A percentile compares a stretch with the other conserved stretches of the same genome.
phyloP scores from a whole-genome alignment of 2,329 filamentous ascomycete species.

The Tolypocladium cylindrosporum region DNA sequence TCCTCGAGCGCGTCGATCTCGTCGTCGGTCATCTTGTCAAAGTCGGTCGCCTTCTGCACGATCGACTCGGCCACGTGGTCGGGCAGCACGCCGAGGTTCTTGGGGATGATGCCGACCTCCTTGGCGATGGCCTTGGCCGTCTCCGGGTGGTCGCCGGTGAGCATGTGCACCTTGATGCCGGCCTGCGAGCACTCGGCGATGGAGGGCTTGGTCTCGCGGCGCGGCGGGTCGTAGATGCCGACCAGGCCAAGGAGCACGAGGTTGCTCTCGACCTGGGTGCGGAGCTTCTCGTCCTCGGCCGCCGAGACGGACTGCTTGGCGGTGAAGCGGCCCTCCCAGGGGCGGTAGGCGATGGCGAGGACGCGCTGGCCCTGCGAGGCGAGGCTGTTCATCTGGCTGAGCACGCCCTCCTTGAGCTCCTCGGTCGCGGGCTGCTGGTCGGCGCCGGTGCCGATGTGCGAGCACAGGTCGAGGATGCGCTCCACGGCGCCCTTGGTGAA shows the following conservation, averaged over 20 bases:
- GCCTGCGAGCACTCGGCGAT: slow-evolving; percentile 62
- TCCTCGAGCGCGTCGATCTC: slow-evolving; percentile 69
- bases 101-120: slow-evolving; percentile 68
- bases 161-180: slow-evolving; percentile 73
- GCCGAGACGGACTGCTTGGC: slow-evolving; percentile 21
- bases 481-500: slow-evolving; percentile 56
- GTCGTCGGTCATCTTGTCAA: slow-evolving; percentile 65
- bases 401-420: slow-evolving; percentile 37
- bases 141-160: slow-evolving; percentile 72
- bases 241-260: slow-evolving; percentile 72
- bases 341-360: slow-evolving; percentile 58
- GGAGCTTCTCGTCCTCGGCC: slow-evolving; percentile 35
- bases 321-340: slow-evolving; percentile 40
- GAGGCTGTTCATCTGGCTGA: slow-evolving; percentile 46
- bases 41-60: slow-evolving; percentile 67
- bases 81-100: slow-evolving; percentile 48
- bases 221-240: slow-evolving; percentile 79
- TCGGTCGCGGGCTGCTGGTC: slow-evolving; percentile 36
- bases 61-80: slow-evolving; percentile 55
- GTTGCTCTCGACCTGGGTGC: slow-evolving; percentile 53
- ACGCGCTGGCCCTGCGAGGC: slow-evolving; percentile 63
- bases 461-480: slow-evolving; percentile 47
- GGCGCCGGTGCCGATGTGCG: slow-evolving; percentile 32
- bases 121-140: slow-evolving; percentile 70
- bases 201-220: slow-evolving; percentile 65